Conservation (phyloP, 352 stramenopile species). For the Plasmopara halstedii region DNA sequence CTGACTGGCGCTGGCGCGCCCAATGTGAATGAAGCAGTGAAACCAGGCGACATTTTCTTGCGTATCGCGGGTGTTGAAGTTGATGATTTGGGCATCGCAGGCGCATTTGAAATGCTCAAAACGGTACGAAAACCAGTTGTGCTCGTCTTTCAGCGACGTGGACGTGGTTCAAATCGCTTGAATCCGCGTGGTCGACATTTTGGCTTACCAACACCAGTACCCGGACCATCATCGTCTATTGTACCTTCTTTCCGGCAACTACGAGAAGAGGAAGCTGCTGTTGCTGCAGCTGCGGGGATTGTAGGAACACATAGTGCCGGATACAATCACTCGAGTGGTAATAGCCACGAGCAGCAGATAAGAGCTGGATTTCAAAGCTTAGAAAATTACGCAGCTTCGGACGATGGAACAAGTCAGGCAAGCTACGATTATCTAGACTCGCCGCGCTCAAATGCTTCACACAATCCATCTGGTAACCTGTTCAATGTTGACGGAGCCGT, state of each 20-base stretch:
- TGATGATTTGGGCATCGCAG: slow-evolving; percentile 55
- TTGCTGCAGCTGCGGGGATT: slow-evolving; percentile 15
- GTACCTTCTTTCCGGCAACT: slow-evolving; percentile 60
- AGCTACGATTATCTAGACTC: slow-evolving; percentile 31
- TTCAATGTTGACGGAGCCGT: slow-evolving; percentile 9
- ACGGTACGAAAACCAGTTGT: slow-evolving; percentile 74
- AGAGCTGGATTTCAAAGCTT: slow-evolving; percentile 5
- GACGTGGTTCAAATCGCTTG: slow-evolving; percentile 10
- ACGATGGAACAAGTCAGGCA: slow-evolving; percentile 24
- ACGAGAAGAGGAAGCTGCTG: slow-evolving; percentile 39
- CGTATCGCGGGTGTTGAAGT: slow-evolving; percentile 66
- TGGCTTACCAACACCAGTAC: slow-evolving; percentile 11
- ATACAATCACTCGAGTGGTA: slow-evolving; percentile 1
- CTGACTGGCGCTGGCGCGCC: slow-evolving; percentile 58
- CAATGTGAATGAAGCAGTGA: slow-evolving; percentile 41
- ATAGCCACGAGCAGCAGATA: slow-evolving; percentile 8
- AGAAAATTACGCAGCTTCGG: slow-evolving; percentile 27
- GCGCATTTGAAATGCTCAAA: slow-evolving; percentile 70
- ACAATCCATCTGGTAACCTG: slow-evolving; percentile 7
- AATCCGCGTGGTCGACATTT: slow-evolving; percentile 12
- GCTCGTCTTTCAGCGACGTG: slow-evolving; percentile 57
- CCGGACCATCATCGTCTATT: slow-evolving; percentile 17
- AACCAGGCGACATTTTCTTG: slow-evolving; percentile 67
- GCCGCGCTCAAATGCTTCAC: slow-evolving; percentile 19
- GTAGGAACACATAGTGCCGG: slow-evolving; percentile 21